phyloP scores from a whole-genome alignment of 73 alveolate genomes.

The Paramecium tetraurelia region DNA sequence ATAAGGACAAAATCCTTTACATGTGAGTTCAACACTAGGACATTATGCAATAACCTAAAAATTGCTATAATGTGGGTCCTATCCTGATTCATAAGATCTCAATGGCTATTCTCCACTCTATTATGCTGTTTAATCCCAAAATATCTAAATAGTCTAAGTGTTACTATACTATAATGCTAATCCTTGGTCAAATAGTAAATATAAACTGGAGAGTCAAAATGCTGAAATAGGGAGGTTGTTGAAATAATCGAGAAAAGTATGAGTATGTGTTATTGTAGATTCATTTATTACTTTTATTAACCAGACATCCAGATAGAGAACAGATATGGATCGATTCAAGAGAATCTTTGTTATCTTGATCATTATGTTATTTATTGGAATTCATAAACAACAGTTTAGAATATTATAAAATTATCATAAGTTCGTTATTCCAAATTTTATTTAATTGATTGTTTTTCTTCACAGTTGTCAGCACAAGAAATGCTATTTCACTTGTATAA shows the following conservation, averaged over 20 bases:
- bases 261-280: background rate
- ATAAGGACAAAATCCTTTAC: background rate
- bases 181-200: constrained; percentile 6
- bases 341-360: background rate
- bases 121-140: background rate
- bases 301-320: background rate
- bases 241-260: background rate
- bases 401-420: background rate
- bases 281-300: background rate
- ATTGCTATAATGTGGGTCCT: background rate
- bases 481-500: background rate
- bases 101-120: background rate
- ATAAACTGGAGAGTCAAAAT: background rate
- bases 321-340: background rate
- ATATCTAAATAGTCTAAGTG: background rate
- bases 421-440: background rate
- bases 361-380: background rate
- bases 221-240: background rate
- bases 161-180: background rate
- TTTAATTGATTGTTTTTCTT: background rate
- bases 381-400: background rate
- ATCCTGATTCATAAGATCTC: background rate
- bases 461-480: background rate
- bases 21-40: background rate
- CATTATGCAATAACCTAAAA: background rate